phyloP scores from a whole-genome alignment of 2,329 filamentous ascomycete genomes.

The Ophiognomonia clavigignenti-juglandacearum region DNA sequence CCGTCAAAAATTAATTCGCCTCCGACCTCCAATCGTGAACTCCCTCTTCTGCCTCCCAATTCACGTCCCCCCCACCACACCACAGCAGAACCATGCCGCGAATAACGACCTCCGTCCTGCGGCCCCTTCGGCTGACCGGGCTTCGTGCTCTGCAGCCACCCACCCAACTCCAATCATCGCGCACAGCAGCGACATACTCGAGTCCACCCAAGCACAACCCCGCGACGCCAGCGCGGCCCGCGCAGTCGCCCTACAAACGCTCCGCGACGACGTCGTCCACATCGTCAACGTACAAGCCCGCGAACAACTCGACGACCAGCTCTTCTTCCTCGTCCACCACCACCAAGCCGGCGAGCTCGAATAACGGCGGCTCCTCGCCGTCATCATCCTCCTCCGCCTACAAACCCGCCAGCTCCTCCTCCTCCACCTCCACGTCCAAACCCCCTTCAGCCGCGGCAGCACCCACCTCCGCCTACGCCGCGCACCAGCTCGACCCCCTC shows the following conservation, averaged over 20 bases:
- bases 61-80: neutral
- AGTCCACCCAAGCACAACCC: conserved; percentile 2
- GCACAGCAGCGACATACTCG: conserved; percentile 7
- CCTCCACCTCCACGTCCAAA: conserved; percentile 1
- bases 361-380: too few relatives aligned
- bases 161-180: neutral
- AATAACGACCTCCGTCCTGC: conserved; percentile 11
- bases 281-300: neutral
- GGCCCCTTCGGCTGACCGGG: conserved; percentile 8
- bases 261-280: conserved; percentile 10
- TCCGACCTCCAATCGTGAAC: neutral
- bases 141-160: neutral
- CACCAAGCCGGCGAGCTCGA: too few relatives aligned
- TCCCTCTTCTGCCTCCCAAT: neutral
- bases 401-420: too few relatives aligned
- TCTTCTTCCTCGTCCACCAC: too few relatives aligned
- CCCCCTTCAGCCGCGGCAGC: neutral
- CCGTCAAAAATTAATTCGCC: neutral
- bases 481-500: conserved; percentile 11
- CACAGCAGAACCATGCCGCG: conserved; percentile 15
- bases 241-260: conserved; percentile 10
- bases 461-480: conserved; percentile 8
- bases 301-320: neutral
- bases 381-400: too few relatives aligned
- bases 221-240: neutral